Evolutionary conservation across 495 filamentous ascomycete genomes (phyloP).

Genomic region (Staphylotrichum tortipilum): DNA sequence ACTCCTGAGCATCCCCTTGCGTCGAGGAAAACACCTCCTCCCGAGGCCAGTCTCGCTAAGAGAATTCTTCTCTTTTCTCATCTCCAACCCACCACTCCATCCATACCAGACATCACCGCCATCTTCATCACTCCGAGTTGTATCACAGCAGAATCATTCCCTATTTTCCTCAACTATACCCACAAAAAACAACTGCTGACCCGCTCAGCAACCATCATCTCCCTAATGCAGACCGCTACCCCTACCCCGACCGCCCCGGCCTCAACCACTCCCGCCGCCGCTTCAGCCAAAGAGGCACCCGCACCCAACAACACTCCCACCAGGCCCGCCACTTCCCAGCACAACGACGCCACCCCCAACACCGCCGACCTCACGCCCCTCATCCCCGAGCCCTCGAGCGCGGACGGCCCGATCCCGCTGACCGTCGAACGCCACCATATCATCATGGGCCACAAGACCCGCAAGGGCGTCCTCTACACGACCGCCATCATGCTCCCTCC

Average conservation of each 20-base stretch:
- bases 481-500: slow-evolving; percentile 80
- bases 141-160: no score
- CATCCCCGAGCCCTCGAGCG: no score
- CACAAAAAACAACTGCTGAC: background rate
- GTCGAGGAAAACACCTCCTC: no score
- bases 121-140: no score
- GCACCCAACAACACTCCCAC: background rate
- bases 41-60: no score
- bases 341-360: background rate
- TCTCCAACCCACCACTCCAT: no score
- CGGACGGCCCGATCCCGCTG: background rate
- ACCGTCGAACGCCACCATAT: background rate
- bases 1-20: no score
- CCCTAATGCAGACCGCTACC: background rate
- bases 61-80: no score
- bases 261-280: background rate
- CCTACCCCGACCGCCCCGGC: background rate
- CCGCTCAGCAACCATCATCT: background rate
- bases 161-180: background rate
- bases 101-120: no score
- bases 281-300: background rate
- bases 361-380: background rate
- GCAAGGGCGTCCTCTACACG: slow-evolving; percentile 9
- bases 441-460: background rate
- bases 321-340: background rate